A percentile compares a stretch with the other conserved stretches of the same genome.
Evolutionary conservation across 2,329 filamentous ascomycete genomes (phyloP).

Genomic region (Tolypocladium guangdongense): DNA sequence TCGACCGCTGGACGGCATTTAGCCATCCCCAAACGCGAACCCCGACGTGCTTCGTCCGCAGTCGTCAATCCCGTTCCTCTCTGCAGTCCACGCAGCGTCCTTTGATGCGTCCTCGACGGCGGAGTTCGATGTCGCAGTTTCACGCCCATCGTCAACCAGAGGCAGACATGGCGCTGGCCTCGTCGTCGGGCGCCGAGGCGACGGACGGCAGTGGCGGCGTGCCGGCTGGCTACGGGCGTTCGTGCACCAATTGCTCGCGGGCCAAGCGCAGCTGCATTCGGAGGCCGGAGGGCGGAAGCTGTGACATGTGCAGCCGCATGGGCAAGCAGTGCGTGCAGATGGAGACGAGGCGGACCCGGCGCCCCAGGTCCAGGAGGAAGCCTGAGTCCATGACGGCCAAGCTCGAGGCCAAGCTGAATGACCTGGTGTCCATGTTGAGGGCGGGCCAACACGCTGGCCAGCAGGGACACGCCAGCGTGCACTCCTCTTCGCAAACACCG

Average conservation of each 20-base stretch:
- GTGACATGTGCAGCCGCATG: slow-evolving; percentile 33
- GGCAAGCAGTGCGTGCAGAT: slow-evolving; percentile 37
- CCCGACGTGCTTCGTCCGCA: background rate
- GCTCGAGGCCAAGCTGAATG: slow-evolving; percentile 39
- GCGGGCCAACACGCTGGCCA: slow-evolving; percentile 13
- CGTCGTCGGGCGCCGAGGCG: background rate
- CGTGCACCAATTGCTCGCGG: slow-evolving; percentile 34
- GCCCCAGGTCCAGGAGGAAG: slow-evolving; percentile 12
- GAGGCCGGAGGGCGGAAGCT: slow-evolving; percentile 18
- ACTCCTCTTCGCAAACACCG: slow-evolving; percentile 1
- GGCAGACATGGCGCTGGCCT: background rate
- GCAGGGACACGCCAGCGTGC: background rate
- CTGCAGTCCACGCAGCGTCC: background rate
- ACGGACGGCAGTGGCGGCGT: slow-evolving; percentile 7
- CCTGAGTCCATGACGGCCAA: slow-evolving; percentile 29
- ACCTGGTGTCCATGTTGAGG: slow-evolving; percentile 34
- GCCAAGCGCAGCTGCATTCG: slow-evolving; percentile 39
- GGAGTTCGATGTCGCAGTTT: background rate
- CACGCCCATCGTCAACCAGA: background rate
- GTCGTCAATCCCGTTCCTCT: background rate
- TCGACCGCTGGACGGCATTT: too few relatives aligned
- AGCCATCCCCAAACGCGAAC: too few relatives aligned
- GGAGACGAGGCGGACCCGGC: slow-evolving; percentile 25
- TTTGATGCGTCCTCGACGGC: background rate
- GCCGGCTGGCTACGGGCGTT: slow-evolving; percentile 30